These are phyloP conservation scores for Diaporthe caulivora DNA, from an alignment of 2,329 filamentous ascomycete species.

Conservation along the genomic window DNA sequence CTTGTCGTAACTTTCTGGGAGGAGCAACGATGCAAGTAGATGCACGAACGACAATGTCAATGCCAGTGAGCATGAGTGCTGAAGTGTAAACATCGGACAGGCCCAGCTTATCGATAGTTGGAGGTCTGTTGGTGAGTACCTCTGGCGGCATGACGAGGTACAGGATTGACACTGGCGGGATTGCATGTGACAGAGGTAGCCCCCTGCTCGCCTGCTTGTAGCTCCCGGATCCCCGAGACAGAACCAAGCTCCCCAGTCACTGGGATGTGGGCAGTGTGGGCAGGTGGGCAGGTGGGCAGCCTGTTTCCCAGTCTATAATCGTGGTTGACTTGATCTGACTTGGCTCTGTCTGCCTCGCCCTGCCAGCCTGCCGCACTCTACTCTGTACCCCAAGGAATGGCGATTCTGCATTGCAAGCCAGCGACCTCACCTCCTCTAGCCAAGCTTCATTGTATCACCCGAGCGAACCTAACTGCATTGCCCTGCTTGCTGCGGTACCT, in stretches of 20 bases:
- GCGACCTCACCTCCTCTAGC: constrained; percentile 7
- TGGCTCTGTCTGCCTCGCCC: not conserved
- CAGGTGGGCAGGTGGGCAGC: not conserved
- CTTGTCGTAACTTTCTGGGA: not conserved
- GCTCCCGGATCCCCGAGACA: not conserved
- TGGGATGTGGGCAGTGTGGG: not conserved
- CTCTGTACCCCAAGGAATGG: not conserved
- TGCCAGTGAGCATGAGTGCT: not conserved
- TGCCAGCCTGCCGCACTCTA: not conserved
- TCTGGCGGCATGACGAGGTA: not conserved
- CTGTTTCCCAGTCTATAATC: constrained; percentile 21
- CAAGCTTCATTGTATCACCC: constrained; percentile 17
- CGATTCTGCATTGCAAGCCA: constrained; percentile 1
- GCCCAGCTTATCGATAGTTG: constrained; percentile 24
- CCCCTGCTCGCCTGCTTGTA: not conserved
- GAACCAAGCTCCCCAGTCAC: constrained; percentile 18
- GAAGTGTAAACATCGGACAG: not conserved
- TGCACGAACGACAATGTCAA: not conserved
- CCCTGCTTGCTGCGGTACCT: constrained; percentile 4
- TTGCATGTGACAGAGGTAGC: constrained; percentile 24
- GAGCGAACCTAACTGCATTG: constrained; percentile 14
- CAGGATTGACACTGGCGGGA: not conserved
- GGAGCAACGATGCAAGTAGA: not conserved
- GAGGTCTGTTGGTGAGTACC: not conserved
- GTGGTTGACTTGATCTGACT: not conserved